Conservation (phyloP, 768 basidiomycete genomes). For the Mycena pura region DNA sequence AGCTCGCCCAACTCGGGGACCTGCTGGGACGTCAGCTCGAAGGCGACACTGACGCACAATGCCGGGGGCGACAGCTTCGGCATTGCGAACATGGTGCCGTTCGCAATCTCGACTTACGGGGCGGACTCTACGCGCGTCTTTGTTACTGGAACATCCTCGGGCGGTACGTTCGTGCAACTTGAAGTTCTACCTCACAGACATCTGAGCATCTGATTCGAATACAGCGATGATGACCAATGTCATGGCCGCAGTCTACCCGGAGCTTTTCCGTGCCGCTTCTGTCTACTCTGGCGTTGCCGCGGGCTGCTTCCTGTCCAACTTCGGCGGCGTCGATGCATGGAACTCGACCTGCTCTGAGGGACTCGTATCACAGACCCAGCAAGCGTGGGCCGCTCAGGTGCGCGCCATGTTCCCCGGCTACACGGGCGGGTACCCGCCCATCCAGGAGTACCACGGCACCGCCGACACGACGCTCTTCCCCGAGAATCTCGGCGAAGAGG, state of each 20-base stretch:
- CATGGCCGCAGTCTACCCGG: conserved; percentile 59
- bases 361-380: conserved; percentile 43
- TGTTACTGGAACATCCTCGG: conserved; percentile 58
- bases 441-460: conserved; percentile 64
- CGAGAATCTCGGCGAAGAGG: conserved; percentile 54
- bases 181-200: not conserved
- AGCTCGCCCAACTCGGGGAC: conserved; percentile 48
- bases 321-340: conserved; percentile 52
- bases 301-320: conserved; percentile 49
- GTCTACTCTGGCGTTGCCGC: conserved; percentile 60
- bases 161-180: conserved; percentile 31
- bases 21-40: conserved; percentile 61
- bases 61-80: conserved; percentile 61
- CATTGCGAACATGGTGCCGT: conserved; percentile 54
- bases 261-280: conserved; percentile 56
- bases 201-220: not conserved
- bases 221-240: conserved; percentile 68
- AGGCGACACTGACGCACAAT: conserved; percentile 58
- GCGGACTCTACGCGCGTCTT: conserved; percentile 54
- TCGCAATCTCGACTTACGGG: conserved; percentile 53
- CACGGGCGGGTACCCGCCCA: conserved; percentile 56
- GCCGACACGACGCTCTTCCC: conserved; percentile 57
- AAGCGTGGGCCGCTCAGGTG: conserved; percentile 38
- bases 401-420: conserved; percentile 57
- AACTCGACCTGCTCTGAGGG: conserved; percentile 55